These are phyloP conservation scores for Pythium scleroteichum DNA, from an alignment of 352 stramenopile species.

Conservation along the genomic window DNA sequence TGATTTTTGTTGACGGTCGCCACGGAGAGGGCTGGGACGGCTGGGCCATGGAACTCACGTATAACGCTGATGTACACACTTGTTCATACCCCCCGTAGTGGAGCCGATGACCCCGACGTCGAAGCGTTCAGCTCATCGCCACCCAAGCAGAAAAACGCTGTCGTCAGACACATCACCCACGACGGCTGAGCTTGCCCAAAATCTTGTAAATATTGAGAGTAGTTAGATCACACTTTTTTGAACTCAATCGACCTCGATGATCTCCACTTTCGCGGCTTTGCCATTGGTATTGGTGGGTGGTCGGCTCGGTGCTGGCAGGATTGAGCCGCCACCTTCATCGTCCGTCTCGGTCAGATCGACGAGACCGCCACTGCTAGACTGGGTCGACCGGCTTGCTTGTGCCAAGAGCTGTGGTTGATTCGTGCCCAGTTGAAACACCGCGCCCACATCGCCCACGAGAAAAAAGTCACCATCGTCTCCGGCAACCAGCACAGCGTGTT, in stretches of 20 bases:
- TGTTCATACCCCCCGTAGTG: slow-evolving; percentile 12
- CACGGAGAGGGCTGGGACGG: background rate
- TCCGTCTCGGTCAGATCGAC: slow-evolving; percentile 39
- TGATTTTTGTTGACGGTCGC: slow-evolving; percentile 24
- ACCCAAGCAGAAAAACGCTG: background rate
- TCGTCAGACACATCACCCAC: too few relatives aligned
- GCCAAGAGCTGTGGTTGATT: background rate
- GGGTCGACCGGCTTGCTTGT: background rate
- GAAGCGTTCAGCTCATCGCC: slow-evolving; percentile 5
- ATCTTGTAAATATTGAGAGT: slow-evolving; percentile 23
- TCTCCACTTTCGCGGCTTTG: slow-evolving; percentile 14
- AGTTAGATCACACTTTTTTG: too few relatives aligned
- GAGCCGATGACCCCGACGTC: slow-evolving; percentile 8
- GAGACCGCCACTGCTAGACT: slow-evolving; percentile 1
- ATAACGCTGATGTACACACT: slow-evolving; percentile 12
- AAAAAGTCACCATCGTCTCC: slow-evolving; percentile 44
- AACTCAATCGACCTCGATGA: slow-evolving; percentile 30
- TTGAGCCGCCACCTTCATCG: slow-evolving; percentile 14
- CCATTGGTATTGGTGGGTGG: background rate
- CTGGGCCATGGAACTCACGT: background rate
- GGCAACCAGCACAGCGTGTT: slow-evolving; percentile 21
- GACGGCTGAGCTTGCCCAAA: background rate
- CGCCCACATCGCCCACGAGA: slow-evolving; percentile 50
- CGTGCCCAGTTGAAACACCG: slow-evolving; percentile 32
- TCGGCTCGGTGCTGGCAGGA: background rate